Base-by-base conservation (phyloP, 768 basidiomycete species). In the Pisolithus orientalis region DNA sequence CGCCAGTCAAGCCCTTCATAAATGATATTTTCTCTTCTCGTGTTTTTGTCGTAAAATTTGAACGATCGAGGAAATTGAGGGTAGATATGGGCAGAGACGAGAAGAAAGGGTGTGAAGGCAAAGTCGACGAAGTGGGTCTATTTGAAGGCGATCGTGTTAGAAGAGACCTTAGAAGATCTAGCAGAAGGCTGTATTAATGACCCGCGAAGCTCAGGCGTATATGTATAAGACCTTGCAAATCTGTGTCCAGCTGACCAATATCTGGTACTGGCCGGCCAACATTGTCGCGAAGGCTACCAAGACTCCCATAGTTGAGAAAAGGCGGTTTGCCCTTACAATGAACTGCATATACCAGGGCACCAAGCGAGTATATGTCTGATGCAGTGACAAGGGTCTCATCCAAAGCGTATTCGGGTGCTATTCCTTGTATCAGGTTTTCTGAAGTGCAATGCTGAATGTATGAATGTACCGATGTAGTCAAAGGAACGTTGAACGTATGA, bases 21-120 rank as follows among this genome's bases (percentile, higher is more conserved):
- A 97, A 97, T 0, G 90, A 89, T 27, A 96, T 86, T 66, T 98
- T 98, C 64, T 97, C 96, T 71, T 98, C 95, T 51, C 87, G 74
- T 2, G 93, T 85, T 69, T 97, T 96, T 0, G 91, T 83, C 0
- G 94, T 90, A 65, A 98, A 99, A 53, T 87, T 95, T 4, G 94
- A 90, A 13, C 95, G 84, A 62, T 98, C 95, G 50, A 99, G 74
- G 71, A 98, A 99, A 63, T 93, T 94, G 31, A 99, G 78, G 0
- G 95, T 98, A 2, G 91, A 94, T 24, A 98, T 94, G 6, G 95
- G 91, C 10, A 98, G 75, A 4, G 93, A 95, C 1, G 91, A 94
- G 72, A 99, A 98, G 75, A 94, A 97, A 0, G 93, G 65, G 62
- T 93, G 85, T 0, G 86, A 80, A 4, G 93, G 87, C 25, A 98